These are phyloP conservation scores for Candida tropicalis DNA, from an alignment of 1,139 yeast species.

Conservation along the genomic window DNA sequence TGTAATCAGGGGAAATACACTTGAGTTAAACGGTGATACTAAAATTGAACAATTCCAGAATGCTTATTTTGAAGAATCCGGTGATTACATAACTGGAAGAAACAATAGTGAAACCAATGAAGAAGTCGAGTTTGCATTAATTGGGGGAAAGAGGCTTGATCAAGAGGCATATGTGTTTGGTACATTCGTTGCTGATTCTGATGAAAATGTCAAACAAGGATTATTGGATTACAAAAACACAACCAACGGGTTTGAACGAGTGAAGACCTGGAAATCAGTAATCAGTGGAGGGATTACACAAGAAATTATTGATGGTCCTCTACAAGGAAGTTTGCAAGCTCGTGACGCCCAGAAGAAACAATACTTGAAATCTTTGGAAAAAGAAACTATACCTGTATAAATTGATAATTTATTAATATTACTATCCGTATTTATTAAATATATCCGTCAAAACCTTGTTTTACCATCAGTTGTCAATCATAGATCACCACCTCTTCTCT, in stretches of 20 bases:
- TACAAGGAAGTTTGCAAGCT: slow-evolving; percentile 35
- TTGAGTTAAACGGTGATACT: slow-evolving; percentile 47
- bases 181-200: slow-evolving; percentile 77
- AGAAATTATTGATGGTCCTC: slow-evolving; percentile 44
- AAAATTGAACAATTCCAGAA: slow-evolving; percentile 50
- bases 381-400: not conserved
- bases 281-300: slow-evolving; percentile 63
- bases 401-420: too few species aligned
- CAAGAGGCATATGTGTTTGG: slow-evolving; percentile 88
- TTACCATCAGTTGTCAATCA: too few species aligned
- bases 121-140: slow-evolving; percentile 55
- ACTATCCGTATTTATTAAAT: too few species aligned
- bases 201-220: slow-evolving; percentile 65
- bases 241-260: slow-evolving; percentile 73
- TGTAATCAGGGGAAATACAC: slow-evolving; percentile 59
- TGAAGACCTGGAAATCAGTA: slow-evolving; percentile 67
- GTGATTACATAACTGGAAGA: slow-evolving; percentile 55
- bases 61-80: slow-evolving; percentile 68
- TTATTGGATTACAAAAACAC: slow-evolving; percentile 70
- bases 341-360: slow-evolving; percentile 33
- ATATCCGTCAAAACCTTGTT: too few species aligned
- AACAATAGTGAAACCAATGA: slow-evolving; percentile 39
- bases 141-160: slow-evolving; percentile 77
- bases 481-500: too few species aligned
- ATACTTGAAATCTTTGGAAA: slow-evolving; percentile 21